Conservation (phyloP, 139 green algal genomes). For the Closterium sp. region DNA sequence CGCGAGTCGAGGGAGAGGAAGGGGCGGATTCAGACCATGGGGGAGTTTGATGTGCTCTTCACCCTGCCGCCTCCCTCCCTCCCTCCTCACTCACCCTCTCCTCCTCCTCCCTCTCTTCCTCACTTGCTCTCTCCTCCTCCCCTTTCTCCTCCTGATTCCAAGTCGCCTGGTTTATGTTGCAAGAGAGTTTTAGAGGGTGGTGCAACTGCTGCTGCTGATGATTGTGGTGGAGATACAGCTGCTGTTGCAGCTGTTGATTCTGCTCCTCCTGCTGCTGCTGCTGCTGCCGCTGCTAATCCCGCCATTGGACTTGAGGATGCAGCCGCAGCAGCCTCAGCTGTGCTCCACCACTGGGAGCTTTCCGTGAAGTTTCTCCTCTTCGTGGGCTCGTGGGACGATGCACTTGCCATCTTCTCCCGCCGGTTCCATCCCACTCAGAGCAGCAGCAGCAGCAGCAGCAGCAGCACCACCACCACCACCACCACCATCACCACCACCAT, state of each 20-base stretch:
- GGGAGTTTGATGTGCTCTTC: constrained; percentile 36
- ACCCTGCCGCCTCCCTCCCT: not conserved
- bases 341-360: constrained; percentile 34
- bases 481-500: not conserved
- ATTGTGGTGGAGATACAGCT: not conserved
- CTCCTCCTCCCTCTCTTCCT: not conserved
- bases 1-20: not conserved
- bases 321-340: no score
- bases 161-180: not conserved
- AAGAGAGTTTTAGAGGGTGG: not conserved
- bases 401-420: not conserved
- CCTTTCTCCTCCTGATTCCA: not conserved
- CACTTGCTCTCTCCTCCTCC: not conserved
- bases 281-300: not conserved
- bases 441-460: not conserved
- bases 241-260: not conserved
- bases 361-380: constrained; percentile 40
- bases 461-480: not conserved
- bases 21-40: constrained; percentile 14
- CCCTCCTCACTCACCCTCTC: not conserved
- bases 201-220: not conserved
- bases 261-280: no score
- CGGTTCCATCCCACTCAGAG: not conserved
- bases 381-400: constrained; percentile 23
- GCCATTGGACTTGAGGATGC: not conserved